Percentiles rank a stretch among this genome's conserved stretches.
These are phyloP conservation scores for Aegilops tauschii DNA, from an alignment of 176 grass and related monocot species.

Conservation along the genomic window DNA sequence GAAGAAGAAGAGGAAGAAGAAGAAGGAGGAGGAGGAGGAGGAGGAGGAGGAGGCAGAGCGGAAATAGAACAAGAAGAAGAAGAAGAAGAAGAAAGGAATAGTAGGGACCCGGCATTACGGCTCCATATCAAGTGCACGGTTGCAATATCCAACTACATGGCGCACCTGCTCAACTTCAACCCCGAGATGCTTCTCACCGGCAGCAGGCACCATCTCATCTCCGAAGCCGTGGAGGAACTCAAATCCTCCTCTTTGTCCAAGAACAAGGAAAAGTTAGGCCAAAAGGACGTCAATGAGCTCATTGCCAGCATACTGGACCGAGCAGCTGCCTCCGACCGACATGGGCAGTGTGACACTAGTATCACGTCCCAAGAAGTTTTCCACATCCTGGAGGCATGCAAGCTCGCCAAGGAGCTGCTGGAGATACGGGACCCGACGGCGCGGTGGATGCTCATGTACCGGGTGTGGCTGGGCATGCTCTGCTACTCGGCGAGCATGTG, in stretches of 20 bases:
- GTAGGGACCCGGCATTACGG: too few relatives aligned
- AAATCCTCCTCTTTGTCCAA: too few relatives aligned
- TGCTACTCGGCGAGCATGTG: constrained; percentile 11
- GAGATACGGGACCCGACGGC: fast-evolving
- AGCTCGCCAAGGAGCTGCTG: background rate
- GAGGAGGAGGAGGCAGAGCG: too few relatives aligned
- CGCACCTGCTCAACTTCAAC: background rate
- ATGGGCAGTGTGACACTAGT: too few relatives aligned
- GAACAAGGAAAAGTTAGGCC: background rate
- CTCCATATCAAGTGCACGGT: background rate
- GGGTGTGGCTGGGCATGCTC: background rate
- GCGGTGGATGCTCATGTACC: background rate
- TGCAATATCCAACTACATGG: constrained; percentile 7
- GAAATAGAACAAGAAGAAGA: too few relatives aligned
- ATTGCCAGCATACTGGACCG: background rate
- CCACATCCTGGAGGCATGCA: background rate
- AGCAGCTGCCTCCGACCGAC: too few relatives aligned
- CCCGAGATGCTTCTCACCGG: background rate
- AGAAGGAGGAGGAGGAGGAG: too few relatives aligned
- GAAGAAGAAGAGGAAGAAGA: too few relatives aligned
- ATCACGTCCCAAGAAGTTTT: background rate
- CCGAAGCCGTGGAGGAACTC: background rate
- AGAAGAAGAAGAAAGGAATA: too few relatives aligned
- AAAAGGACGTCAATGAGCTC: background rate
- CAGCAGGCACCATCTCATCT: background rate